Evolutionary conservation across 2,329 filamentous ascomycete species (phyloP).

Genomic region (Eutypella sp.): DNA sequence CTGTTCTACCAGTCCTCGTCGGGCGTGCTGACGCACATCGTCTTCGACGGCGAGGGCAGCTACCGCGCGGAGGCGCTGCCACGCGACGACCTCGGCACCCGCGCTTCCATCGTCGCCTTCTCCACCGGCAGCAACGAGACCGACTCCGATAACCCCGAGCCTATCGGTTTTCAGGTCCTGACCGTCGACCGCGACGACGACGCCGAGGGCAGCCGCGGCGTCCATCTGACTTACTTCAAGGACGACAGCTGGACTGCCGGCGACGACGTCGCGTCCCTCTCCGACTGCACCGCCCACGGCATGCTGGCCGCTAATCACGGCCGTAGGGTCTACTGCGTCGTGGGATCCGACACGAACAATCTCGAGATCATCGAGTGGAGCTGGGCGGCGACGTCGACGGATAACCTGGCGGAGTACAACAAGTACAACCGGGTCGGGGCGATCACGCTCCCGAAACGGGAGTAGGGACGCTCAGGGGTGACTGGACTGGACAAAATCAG

Average conservation of each 20-base stretch:
- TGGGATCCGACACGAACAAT: background rate
- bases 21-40: background rate
- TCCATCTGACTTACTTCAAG: background rate
- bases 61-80: background rate
- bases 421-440: background rate
- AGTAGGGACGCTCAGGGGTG: background rate
- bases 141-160: background rate
- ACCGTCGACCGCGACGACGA: background rate
- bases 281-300: background rate
- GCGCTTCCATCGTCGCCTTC: background rate
- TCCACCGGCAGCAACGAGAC: background rate
- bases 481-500: no score
- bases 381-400: background rate
- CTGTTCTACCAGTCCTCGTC: background rate
- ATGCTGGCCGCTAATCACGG: background rate
- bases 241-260: background rate
- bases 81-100: background rate
- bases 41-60: slow-evolving; percentile 1
- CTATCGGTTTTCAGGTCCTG: background rate
- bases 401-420: background rate
- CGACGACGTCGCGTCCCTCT: background rate
- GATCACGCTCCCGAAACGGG: no score
- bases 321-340: slow-evolving; percentile 2
- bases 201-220: slow-evolving; percentile 3
- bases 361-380: background rate